Evolutionary conservation across 495 filamentous ascomycete species (phyloP), one percentile per base, ranked within the genome.

Genomic region (Massariosphaeria phaeospora): DNA sequence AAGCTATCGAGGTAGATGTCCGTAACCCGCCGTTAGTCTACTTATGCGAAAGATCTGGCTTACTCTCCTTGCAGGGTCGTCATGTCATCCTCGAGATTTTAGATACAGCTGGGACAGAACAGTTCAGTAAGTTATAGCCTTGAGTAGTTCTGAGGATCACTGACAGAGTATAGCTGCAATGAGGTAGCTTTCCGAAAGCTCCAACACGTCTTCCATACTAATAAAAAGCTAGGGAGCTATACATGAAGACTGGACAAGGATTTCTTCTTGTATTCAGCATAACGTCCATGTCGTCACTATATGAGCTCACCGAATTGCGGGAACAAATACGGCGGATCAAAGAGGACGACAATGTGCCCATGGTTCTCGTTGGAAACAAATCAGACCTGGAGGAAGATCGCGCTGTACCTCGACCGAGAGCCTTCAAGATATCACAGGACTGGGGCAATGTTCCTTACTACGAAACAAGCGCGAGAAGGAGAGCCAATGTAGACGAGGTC

Each of bases 261-360:
- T 98, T 98, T 71, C 82, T 98, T 51, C 79, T 98, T 47, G 93
- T 97, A 58, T 98, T 97, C 75, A 94, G 88, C 65, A 98, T 97
- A 66, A 95, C 91, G 26, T 93, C 86, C 63, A 77, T 81, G 65
- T 84, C 83, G 62, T 95, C 89, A 42, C 76, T 98, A 23, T 80
- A 83, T 63, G 93, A 98, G 67, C 83, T 98, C 18, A 77, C 81
- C 57, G 87, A 89, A 64, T 79, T 98, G 43, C 85, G 90, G 42
- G 93, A 97, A 64, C 90, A 96, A 72, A 97, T 98, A 64, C 85
- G 94, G 52, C 89, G 89, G 49, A 96, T 97, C 70, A 98, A 97
- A 73, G 90, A 95, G 67, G 89, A 95, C 69, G 84, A 88, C 52
- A 84, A 82, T 42, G 83, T 96, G 8, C 93, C 93, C 24, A 84